A percentile compares a stretch with the other conserved stretches of the same genome.
These are phyloP conservation scores for Trichosporon ovoides DNA, from an alignment of 1,284 basidiomycete species.

Conservation along the genomic window DNA sequence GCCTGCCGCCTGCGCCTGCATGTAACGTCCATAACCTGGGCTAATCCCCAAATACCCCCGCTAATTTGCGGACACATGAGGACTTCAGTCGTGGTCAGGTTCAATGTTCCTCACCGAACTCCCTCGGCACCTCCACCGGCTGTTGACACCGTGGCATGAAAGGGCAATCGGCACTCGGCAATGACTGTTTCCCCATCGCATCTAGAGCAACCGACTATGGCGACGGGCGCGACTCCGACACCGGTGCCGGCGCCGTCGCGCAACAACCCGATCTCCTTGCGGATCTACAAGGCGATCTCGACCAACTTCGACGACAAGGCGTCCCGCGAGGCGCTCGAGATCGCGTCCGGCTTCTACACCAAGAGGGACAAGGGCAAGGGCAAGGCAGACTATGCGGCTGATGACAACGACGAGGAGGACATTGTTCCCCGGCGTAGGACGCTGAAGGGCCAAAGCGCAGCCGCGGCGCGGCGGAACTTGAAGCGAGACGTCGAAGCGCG, in stretches of 20 bases:
- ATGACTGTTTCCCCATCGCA: background rate
- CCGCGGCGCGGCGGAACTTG: constrained; percentile 69
- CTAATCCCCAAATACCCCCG: background rate
- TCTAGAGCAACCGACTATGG: background rate
- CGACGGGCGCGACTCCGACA: constrained; percentile 11
- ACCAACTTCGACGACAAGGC: constrained; percentile 71
- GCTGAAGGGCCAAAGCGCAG: constrained; percentile 41
- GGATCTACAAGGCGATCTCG: constrained; percentile 82
- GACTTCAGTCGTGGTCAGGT: background rate
- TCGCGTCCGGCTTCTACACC: constrained; percentile 69
- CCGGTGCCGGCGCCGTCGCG: constrained; percentile 30
- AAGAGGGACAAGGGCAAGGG: constrained; percentile 8
- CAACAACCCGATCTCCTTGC: constrained; percentile 63
- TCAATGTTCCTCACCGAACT: background rate
- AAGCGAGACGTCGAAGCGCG: constrained; percentile 76
- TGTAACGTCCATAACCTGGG: no score
- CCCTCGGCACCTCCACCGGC: background rate
- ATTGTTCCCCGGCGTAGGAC: constrained; percentile 34
- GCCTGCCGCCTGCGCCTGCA: no score
- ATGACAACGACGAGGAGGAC: constrained; percentile 14
- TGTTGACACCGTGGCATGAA: background rate
- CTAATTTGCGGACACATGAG: background rate
- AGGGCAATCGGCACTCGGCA: background rate
- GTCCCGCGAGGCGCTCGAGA: constrained; percentile 72
- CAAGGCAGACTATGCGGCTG: constrained; percentile 7